Evolutionary conservation across 345 rosid genomes (phyloP), one percentile per base, ranked within the genome.

Genomic region (Hypericum perforatum): DNA sequence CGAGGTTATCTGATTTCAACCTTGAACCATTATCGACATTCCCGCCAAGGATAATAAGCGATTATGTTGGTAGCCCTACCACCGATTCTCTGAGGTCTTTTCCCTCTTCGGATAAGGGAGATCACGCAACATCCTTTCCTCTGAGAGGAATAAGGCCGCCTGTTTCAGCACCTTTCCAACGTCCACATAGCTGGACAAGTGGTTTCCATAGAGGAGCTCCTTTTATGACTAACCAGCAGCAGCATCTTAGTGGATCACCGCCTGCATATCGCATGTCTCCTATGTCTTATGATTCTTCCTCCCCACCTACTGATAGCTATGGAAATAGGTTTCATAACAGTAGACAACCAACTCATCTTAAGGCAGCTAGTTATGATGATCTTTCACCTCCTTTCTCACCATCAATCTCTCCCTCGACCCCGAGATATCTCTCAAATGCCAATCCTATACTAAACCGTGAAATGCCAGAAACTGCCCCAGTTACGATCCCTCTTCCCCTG

Each of bases 121-220:
- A 60, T 60, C 56, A 62, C 52, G 76, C 81, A 13, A 76, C 78
- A 11, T 81, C 92, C 43, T 81, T 83, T 69, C 70, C 82, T 0
- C 55, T 61, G 50, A 78, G 82, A 59, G 87, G 80, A 59, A 57
- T 66, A n/a, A 64, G 70, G 2, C 76, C 78, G 39, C 79, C 82
- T 45, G 49, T 68, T 62, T 55, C 74, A 38, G 43, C 69, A 54
- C 86, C 94, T 65, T 59, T 63, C 53, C 80, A 80, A 47, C 82
- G 86, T 37, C 97, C 94, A 0, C 90, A 86, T 67, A 89, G 94
- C 76, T 89, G 95, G 97, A 75, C 90, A n/a, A 82, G 95, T 58
- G 94, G 95, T 41, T 83, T 83, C 69, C 88, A 86, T 60, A 66
- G 61, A 67, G 72, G 67, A 13, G 62, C 76, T 62, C 82, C 72